Evolutionary conservation across 495 filamentous ascomycete genomes (phyloP), one percentile per base, ranked within the genome.

Genomic region (Podospora pseudoanserina): DNA sequence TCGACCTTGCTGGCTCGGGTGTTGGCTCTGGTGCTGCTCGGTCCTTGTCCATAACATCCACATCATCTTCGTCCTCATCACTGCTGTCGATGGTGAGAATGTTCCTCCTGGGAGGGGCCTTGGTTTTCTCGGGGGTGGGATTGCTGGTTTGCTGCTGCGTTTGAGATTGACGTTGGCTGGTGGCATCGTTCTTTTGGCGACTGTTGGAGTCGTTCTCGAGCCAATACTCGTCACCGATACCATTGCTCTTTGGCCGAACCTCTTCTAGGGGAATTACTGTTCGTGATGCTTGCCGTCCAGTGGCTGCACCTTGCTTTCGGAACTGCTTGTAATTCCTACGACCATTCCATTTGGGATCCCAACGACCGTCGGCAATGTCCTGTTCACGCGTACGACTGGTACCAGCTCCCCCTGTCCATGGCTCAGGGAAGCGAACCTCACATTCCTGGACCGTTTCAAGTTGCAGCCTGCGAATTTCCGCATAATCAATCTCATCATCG

Each of bases 281-380:
- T 26, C 82, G 79, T 57, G 83, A 69, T 68, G 85, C 70, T 70
- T 80, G 60, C 73, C 85, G 74, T 5, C 83, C 79, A 0, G 82
- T 83, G 0, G 69, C 11, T 3, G 84, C 87, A 2, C 86, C 88
- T 60, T 86, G 85, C 66, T 87, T 86, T 4, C 87, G 85, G 71
- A 99, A 99, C 70, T 86, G 89, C 78, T 99, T 99, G 82, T 97
- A 99, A 71, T 99, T 98, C 79, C 93, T 96, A 5, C 94, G 86
- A 0, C 96, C 95, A 74, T 97, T 97, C 96, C 96, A 99, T 49
- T 84, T 82, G 2, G 92, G 89, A 72, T 97, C 88, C 95, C 96
- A 97, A 26, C 93, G 86, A 11, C 86, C 85, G 64, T 84, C 83
- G 3, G 74, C 81, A 59, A 81, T 79, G 58, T 80, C 80, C 66